Evolutionary conservation across 768 basidiomycete species (phyloP).

Genomic region (Trametes cingulata): DNA sequence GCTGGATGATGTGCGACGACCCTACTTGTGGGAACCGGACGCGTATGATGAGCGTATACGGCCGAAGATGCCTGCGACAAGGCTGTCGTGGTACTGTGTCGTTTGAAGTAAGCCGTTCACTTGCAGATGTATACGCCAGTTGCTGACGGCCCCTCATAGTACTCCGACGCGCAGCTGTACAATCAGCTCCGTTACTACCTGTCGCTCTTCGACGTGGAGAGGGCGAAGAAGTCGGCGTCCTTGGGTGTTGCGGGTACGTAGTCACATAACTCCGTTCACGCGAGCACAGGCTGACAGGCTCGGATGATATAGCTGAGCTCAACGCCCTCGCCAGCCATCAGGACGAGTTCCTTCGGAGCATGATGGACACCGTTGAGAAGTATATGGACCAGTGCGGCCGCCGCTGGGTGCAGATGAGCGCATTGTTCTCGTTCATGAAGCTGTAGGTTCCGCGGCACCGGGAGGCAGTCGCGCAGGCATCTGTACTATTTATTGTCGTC

Average conservation of each 20-base stretch:
- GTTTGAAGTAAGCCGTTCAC: conserved; percentile 63
- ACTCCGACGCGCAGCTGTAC: conserved; percentile 82
- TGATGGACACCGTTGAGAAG: conserved; percentile 64
- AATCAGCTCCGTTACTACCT: conserved; percentile 86
- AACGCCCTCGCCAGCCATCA: conserved; percentile 52
- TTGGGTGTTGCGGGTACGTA: conserved; percentile 44
- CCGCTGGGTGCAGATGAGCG: conserved; percentile 82
- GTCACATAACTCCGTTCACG: neutral
- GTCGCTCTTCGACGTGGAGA: conserved; percentile 74
- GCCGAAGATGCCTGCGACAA: conserved; percentile 70
- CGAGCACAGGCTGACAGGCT: neutral
- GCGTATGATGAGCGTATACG: conserved; percentile 94
- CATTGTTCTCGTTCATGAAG: conserved; percentile 84
- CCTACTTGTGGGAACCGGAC: conserved; percentile 80
- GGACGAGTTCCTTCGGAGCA: conserved; percentile 45
- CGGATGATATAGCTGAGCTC: conserved; percentile 53
- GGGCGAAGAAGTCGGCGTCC: conserved; percentile 52
- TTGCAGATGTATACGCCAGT: neutral
- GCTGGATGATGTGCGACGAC: conserved; percentile 88
- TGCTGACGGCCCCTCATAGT: conserved; percentile 47
- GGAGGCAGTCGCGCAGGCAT: no score
- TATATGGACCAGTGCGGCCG: conserved; percentile 88
- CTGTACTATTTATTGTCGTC: neutral
- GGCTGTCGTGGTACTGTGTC: conserved; percentile 71
- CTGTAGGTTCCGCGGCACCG: conserved; percentile 33